A percentile compares a stretch with the other conserved stretches of the same genome.
Evolutionary conservation across 257 asterid genomes (phyloP).

Genomic region (Scutellaria minor): DNA sequence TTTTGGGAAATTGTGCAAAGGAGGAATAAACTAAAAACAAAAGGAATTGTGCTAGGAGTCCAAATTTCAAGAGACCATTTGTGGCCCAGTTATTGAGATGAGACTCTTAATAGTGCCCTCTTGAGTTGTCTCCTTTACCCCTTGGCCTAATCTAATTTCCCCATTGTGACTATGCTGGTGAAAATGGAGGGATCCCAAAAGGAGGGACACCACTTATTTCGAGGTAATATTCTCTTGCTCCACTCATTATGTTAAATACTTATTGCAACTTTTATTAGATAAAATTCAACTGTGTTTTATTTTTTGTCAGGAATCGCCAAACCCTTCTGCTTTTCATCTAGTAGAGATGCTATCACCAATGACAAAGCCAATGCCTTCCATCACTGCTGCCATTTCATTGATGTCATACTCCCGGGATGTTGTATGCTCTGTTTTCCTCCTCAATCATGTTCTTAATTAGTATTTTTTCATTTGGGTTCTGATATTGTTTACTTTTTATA

Average conservation of each 20-base stretch:
- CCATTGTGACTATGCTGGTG: no score
- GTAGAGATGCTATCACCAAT: constrained; percentile 60
- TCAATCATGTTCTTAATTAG: constrained; percentile 13
- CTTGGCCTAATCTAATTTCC: no score
- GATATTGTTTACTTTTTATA: constrained; percentile 1
- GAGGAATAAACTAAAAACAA: background rate
- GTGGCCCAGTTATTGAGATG: no score
- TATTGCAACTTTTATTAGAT: background rate
- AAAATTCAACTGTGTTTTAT: constrained; percentile 20
- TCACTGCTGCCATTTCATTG: constrained; percentile 74
- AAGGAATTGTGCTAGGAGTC: no score
- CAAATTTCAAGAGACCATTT: no score
- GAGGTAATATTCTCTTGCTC: constrained; percentile 23
- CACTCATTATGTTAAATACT: constrained; percentile 5
- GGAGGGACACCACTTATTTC: background rate
- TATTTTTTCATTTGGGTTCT: background rate
- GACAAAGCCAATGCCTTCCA: constrained; percentile 76
- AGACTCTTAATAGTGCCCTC: no score
- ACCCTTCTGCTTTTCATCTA: constrained; percentile 60
- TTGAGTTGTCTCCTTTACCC: no score
- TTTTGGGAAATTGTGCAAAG: background rate
- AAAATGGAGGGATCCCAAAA: no score
- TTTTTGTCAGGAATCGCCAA: constrained; percentile 60
- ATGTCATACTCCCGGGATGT: constrained; percentile 67
- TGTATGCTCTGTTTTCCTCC: constrained; percentile 53